Evolutionary conservation across 164 flowering plant species (phyloP).

Genomic region (Chimonanthus salicifolius): DNA sequence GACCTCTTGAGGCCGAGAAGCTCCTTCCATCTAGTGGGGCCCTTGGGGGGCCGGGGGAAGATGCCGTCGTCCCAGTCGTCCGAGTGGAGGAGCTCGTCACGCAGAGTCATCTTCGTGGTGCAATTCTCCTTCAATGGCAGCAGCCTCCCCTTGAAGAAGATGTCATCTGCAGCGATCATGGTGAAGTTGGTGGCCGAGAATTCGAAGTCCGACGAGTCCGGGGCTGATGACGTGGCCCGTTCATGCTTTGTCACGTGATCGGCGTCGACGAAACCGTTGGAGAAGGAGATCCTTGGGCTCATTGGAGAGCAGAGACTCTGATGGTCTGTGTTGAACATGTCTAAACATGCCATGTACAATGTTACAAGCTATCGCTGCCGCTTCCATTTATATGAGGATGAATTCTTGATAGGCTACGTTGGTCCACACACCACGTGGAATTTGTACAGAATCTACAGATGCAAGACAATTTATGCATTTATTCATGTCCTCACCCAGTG

Average conservation of each 20-base stretch:
- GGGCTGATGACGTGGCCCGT: conserved; percentile 38
- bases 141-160: conserved; percentile 61
- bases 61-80: conserved; percentile 27
- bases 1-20: conserved; percentile 44
- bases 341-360: conserved; percentile 55
- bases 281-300: conserved; percentile 86
- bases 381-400: conserved; percentile 25
- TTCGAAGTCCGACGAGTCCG: conserved; percentile 65
- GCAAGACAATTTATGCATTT: too few relatives aligned
- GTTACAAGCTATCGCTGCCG: conserved; percentile 14
- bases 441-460: too few relatives aligned
- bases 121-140: conserved; percentile 50
- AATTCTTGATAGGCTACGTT: too few relatives aligned
- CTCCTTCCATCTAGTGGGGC: conserved; percentile 49
- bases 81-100: conserved; percentile 53
- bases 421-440: too few relatives aligned
- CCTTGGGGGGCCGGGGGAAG: conserved; percentile 32
- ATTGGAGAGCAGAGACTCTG: conserved; percentile 32
- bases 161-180: conserved; percentile 66
- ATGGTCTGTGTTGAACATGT: conserved; percentile 64
- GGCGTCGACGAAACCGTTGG: conserved; percentile 55
- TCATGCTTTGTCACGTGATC: conserved; percentile 36
- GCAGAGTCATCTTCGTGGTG: conserved; percentile 38
- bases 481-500: too few relatives aligned
- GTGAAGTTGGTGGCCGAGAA: conserved; percentile 43